A percentile compares a stretch with the other conserved stretches of the same genome.
Evolutionary conservation across 345 rosid genomes (phyloP).

Genomic region (Eucalyptus caleyi): DNA sequence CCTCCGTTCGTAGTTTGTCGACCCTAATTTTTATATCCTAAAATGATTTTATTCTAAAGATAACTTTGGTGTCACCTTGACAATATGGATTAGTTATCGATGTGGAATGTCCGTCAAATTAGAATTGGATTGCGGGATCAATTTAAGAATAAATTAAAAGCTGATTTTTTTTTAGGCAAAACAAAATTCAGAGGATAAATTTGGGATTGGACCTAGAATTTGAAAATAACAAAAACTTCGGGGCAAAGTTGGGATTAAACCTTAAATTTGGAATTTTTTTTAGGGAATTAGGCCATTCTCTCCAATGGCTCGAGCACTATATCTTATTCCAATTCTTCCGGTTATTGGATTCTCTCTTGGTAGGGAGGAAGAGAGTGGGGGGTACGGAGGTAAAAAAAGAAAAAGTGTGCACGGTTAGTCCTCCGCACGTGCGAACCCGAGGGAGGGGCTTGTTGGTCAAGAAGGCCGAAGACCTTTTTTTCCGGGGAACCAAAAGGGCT

Average conservation of each 20-base stretch:
- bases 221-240: too few relatives aligned
- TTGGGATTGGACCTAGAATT: too few relatives aligned
- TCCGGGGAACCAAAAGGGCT: not conserved
- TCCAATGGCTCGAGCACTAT: not conserved
- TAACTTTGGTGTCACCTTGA: fast-evolving
- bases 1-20: fast-evolving
- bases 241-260: too few relatives aligned
- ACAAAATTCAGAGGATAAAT: too few relatives aligned
- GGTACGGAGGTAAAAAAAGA: not conserved
- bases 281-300: not conserved
- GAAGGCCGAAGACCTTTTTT: conserved; percentile 1
- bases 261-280: too few relatives aligned
- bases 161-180: too few relatives aligned
- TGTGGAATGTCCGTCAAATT: too few relatives aligned
- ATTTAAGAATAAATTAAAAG: too few relatives aligned
- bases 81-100: too few relatives aligned
- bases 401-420: not conserved
- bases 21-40: too few relatives aligned
- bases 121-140: fast-evolving
- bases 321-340: not conserved
- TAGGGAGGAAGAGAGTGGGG: fast-evolving
- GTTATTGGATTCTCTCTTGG: not conserved
- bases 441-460: conserved; percentile 4
- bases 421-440: conserved; percentile 19
- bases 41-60: too few relatives aligned